Evolutionary conservation across 495 filamentous ascomycete species (phyloP), one percentile per base, ranked within the genome.

Genomic region (Tuber calosporum): DNA sequence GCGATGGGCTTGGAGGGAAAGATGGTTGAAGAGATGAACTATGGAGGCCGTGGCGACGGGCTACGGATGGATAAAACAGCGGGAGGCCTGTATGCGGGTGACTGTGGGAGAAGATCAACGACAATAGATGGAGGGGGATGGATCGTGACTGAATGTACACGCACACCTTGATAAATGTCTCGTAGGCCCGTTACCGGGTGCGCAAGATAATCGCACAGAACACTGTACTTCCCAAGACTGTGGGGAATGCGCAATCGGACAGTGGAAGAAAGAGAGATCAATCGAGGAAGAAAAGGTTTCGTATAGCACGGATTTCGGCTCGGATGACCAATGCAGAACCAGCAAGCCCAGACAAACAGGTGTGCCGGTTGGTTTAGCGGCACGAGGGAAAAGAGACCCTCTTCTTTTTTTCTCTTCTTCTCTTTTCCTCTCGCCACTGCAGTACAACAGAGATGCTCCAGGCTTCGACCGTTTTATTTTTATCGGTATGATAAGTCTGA

Each of bases 41-140:
- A 62, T 62, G 5, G 53, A 62, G 36, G 76, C 70, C 76, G 76
- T 78, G 75, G 76, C 73, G 76, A 78, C 67, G 75, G 30, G 30
- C 9, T 62, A 62, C 11, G 13, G 53, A 30, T 30, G 26, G 53
- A 30, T 30, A 19, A 62, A 62, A 69, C 30, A 37, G 68, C 68
- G 36, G 42, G 42, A 13, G 34, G n/a, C 4, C 67, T 40, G 37
- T 30, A 9, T 34, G 19, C 19, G 20, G 68, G 40, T 66, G 26
- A 62, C 53, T 62, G 26, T 15, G 26, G n/a, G 53, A 26, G 26
- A 34, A 34, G 53, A 62, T 62, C 53, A 62, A 62, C 26, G 53
- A 62, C 53, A 62, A 62, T 62, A 62, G 53, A 62, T 34, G 26
- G 53, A 62, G 53, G 53, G 53, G 26, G 53, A 62, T 62, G 13